A percentile compares a stretch with the other conserved stretches of the same genome.
Evolutionary conservation across 2,329 filamentous ascomycete species (phyloP).

Genomic region (Cytospora piceicola): DNA sequence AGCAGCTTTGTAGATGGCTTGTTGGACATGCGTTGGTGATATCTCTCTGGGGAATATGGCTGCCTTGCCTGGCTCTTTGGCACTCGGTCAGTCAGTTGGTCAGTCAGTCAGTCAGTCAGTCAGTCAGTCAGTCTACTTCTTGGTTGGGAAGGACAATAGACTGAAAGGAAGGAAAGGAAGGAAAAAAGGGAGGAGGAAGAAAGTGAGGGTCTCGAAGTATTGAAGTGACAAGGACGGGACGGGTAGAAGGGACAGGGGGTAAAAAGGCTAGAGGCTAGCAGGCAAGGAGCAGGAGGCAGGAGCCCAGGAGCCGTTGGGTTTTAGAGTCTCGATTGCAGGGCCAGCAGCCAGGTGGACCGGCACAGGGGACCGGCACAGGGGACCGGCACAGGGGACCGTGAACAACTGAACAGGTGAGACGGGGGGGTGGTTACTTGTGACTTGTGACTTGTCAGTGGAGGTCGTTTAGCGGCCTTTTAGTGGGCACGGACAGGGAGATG

Average conservation of each 20-base stretch:
- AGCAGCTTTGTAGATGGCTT: not conserved
- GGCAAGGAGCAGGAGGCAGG: slow-evolving; percentile 4
- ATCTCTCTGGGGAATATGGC: not conserved
- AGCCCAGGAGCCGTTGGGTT: slow-evolving; percentile 18
- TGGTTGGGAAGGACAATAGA: not conserved
- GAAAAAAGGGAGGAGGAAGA: slow-evolving; percentile 3
- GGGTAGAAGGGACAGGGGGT: not conserved
- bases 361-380: slow-evolving; percentile 7
- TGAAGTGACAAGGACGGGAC: slow-evolving; percentile 4
- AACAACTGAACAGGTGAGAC: slow-evolving; percentile 8
- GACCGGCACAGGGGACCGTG: slow-evolving; percentile 4
- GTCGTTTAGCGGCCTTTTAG: not conserved
- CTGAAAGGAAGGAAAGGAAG: slow-evolving; percentile 5
- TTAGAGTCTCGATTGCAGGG: slow-evolving; percentile 11
- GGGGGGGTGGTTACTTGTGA: slow-evolving; percentile 8
- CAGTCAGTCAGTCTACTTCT: not conserved
- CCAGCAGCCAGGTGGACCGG: not conserved
- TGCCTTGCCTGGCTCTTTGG: not conserved
- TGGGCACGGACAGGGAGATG: slow-evolving; percentile 8
- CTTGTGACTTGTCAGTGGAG: slow-evolving; percentile 19
- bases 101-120: not conserved
- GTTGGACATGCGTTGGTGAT: not conserved
- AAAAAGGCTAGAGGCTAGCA: not conserved
- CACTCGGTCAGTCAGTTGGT: not conserved
- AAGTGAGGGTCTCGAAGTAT: not conserved